Percentiles rank a stretch among this genome's conserved stretches.
These are phyloP conservation scores for Lachnellula willkommii DNA, from an alignment of 2,329 filamentous ascomycete species.

Conservation along the genomic window DNA sequence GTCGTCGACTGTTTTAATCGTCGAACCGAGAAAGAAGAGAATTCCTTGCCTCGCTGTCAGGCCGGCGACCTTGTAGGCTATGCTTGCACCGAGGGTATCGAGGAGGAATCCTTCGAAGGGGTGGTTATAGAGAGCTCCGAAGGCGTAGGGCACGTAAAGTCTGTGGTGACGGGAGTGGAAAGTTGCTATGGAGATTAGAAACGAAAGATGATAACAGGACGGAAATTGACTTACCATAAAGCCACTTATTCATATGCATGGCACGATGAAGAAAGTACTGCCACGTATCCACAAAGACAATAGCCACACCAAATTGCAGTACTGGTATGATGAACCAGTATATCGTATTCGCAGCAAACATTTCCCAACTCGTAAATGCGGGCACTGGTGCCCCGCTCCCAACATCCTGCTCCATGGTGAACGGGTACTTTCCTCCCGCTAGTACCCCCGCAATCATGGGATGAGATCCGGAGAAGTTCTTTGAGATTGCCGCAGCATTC, in stretches of 20 bases:
- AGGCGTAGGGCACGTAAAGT: constrained; percentile 95
- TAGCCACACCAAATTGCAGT: constrained; percentile 69
- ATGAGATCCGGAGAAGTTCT: constrained; percentile 65
- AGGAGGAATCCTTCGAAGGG: constrained; percentile 89
- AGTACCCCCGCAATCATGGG: constrained; percentile 71
- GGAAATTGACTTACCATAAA: constrained; percentile 67
- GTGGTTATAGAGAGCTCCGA: constrained; percentile 95
- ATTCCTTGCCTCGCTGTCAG: constrained; percentile 86
- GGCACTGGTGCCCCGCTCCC: constrained; percentile 51
- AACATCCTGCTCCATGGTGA: constrained; percentile 54
- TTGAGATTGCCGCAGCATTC: constrained; percentile 68
- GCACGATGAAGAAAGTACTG: constrained; percentile 94
- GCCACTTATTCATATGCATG: constrained; percentile 97
- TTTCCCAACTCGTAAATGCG: constrained; percentile 79
- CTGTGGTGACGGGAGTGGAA: constrained; percentile 96
- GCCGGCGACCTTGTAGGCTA: constrained; percentile 74
- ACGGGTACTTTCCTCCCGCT: constrained; percentile 75
- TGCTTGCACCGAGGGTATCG: constrained; percentile 80
- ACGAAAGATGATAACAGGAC: constrained; percentile 7
- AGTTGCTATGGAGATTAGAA: constrained; percentile 50
- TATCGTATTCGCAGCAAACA: constrained; percentile 65
- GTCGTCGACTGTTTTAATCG: constrained; percentile 95
- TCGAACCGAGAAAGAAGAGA: constrained; percentile 82
- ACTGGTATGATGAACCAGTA: constrained; percentile 75
- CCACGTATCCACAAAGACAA: constrained; percentile 86